Evolutionary conservation across 148 eudicot species (phyloP), one percentile per base, ranked within the genome.

Genomic region (Vaccinium corymbosum): DNA sequence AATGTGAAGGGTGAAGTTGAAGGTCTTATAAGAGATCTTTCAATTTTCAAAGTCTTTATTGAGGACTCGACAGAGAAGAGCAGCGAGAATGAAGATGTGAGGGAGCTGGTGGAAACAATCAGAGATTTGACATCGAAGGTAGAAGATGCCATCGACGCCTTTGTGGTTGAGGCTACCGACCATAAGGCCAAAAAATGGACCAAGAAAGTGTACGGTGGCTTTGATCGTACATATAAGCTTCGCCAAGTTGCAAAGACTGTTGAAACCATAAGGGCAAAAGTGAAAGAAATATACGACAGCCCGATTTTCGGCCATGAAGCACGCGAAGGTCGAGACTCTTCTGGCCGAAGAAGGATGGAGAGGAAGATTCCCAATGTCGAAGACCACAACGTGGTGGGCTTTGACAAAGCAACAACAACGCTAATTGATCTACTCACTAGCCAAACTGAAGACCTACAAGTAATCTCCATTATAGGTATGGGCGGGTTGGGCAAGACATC

Each of bases 371-470:
- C 81, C 10, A 42, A 50, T 1, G 85, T 84, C 0, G 88, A 84
- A 81, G 85, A 88, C 81, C 86, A 88, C 20, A 64, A 86, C 22
- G 89, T 84, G 50, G 89, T 89, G 14, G 90, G 93, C 4, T 91
- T 91, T 29, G 84, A 83, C 6, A 87, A 89, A 56, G 91, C 73
- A 72, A 85, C 86, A 6, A 42, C 85, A 56, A 85, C 48, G 4
- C 32, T 90, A 46, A 79, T 83, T 3, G 68, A 79, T 35, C 82
- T 53, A 52, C 86, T 90, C 25, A 87, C 22, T 7, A 38, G 61
- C 13, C 20, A 38, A 8, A 25, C 20, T 50, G 42, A 78, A 14
- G 42, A 2, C 42, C 42, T 38, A 38, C 42, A 38, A 38, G 42
- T 38, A 38, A 38, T 38, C 42, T 38, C 42, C 42, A 38, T 38